These are phyloP conservation scores for Ustilaginoidea virens DNA, from an alignment of 2,329 filamentous ascomycete species.

Conservation along the genomic window DNA sequence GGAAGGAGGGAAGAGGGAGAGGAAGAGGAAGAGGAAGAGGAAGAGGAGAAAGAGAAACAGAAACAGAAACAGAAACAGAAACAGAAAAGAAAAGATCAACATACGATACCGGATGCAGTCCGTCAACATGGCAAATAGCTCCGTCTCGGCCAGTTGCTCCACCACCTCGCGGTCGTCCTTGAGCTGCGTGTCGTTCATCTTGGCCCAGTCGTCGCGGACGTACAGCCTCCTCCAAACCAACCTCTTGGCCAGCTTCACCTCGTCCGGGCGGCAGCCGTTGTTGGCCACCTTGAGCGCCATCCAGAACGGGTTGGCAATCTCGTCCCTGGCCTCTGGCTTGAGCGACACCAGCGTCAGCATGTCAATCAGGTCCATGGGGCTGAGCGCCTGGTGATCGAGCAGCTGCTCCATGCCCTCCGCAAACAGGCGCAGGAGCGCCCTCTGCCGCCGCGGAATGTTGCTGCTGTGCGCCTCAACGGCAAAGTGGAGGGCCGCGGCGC, in stretches of 20 bases:
- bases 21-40: not conserved
- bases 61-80: too few species aligned
- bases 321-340: slow-evolving; percentile 29
- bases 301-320: slow-evolving; percentile 56
- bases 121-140: slow-evolving; percentile 51
- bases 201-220: slow-evolving; percentile 71
- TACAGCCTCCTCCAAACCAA: slow-evolving; percentile 80
- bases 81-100: too few species aligned
- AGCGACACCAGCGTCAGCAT: slow-evolving; percentile 59
- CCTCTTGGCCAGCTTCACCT: slow-evolving; percentile 40
- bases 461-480: slow-evolving; percentile 52
- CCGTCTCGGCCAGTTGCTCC: slow-evolving; percentile 45
- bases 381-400: slow-evolving; percentile 56
- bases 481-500: slow-evolving; percentile 60
- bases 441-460: slow-evolving; percentile 40
- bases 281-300: slow-evolving; percentile 50
- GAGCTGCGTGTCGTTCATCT: slow-evolving; percentile 60
- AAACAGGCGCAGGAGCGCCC: slow-evolving; percentile 55
- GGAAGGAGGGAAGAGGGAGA: too few species aligned
- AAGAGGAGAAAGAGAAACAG: too few species aligned
- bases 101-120: slow-evolving; percentile 51
- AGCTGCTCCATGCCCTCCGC: slow-evolving; percentile 54
- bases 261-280: slow-evolving; percentile 37
- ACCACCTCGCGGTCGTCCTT: slow-evolving; percentile 56
- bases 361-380: slow-evolving; percentile 51